A percentile compares a stretch with the other conserved stretches of the same genome.
Evolutionary conservation across 257 asterid species (phyloP).

Genomic region (Solanum raphanifolium): DNA sequence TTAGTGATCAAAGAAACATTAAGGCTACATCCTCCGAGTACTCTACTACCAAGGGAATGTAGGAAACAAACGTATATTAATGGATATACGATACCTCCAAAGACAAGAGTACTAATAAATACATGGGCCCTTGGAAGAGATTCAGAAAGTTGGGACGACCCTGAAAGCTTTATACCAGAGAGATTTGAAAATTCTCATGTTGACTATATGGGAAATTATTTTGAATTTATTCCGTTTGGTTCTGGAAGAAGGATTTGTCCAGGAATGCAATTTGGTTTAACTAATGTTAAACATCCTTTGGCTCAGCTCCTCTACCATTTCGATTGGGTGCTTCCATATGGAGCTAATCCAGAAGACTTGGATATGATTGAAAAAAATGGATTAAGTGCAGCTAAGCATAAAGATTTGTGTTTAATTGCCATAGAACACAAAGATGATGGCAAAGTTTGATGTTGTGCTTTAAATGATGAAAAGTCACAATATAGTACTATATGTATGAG

Average conservation of each 20-base stretch:
- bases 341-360: not conserved
- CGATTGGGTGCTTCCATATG: not conserved
- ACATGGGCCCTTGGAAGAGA: constrained; percentile 2
- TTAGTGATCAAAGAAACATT: not conserved
- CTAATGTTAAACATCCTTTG: not conserved
- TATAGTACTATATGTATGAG: not conserved
- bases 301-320: not conserved
- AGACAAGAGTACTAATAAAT: constrained; percentile 2
- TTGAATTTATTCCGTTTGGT: not conserved
- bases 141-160: not conserved
- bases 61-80: not conserved
- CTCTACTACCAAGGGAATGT: constrained; percentile 1
- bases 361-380: not conserved
- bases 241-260: not conserved
- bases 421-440: not conserved
- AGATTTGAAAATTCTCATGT: not conserved
- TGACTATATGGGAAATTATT: not conserved
- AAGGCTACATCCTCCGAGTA: constrained; percentile 5
- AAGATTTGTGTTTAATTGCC: not conserved
- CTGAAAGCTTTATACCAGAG: not conserved
- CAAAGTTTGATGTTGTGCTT: not conserved
- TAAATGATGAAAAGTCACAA: not conserved
- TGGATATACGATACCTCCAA: constrained; percentile 5
- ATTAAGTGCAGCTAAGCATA: not conserved
- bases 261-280: not conserved